Conservation (phyloP, 345 rosid species). For the Linum lewisii region DNA sequence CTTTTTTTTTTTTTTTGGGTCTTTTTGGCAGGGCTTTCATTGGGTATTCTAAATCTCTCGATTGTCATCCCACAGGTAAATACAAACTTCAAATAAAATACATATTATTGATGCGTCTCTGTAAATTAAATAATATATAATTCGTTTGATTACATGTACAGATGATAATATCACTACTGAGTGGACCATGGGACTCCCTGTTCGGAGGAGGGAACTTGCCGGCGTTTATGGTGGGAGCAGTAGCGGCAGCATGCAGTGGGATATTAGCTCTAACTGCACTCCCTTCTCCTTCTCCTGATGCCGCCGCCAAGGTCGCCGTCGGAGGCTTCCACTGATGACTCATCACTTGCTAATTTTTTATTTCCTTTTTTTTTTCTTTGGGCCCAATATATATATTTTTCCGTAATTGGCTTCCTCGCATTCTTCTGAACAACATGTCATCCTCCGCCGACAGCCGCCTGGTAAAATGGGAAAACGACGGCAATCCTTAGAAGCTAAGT, state of each 20-base stretch:
- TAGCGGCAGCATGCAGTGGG: not conserved
- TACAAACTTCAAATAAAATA: too few relatives aligned
- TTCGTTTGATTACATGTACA: not conserved
- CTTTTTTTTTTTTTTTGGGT: not conserved
- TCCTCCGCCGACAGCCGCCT: too few relatives aligned
- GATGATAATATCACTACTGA: not conserved
- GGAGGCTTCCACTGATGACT: not conserved
- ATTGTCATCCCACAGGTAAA: slow-evolving; percentile 4
- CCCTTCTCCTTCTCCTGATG: not conserved
- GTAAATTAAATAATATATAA: too few relatives aligned
- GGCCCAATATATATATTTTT: too few relatives aligned
- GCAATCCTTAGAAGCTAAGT: too few relatives aligned
- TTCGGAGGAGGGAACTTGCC: slow-evolving; percentile 2
- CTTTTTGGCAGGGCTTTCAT: slow-evolving; percentile 54
- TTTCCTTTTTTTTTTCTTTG: not conserved
- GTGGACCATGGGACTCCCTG: not conserved
- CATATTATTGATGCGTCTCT: too few relatives aligned
- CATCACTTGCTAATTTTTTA: too few relatives aligned
- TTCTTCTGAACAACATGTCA: too few relatives aligned
- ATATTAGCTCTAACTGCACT: not conserved
- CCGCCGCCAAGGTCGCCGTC: not conserved
- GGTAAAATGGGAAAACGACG: too few relatives aligned
- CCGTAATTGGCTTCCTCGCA: too few relatives aligned
- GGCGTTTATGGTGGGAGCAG: slow-evolving; percentile 2
- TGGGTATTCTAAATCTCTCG: slow-evolving; percentile 36